phyloP scores from a whole-genome alignment of 257 asterid genomes.

The Salvia hispanica region DNA sequence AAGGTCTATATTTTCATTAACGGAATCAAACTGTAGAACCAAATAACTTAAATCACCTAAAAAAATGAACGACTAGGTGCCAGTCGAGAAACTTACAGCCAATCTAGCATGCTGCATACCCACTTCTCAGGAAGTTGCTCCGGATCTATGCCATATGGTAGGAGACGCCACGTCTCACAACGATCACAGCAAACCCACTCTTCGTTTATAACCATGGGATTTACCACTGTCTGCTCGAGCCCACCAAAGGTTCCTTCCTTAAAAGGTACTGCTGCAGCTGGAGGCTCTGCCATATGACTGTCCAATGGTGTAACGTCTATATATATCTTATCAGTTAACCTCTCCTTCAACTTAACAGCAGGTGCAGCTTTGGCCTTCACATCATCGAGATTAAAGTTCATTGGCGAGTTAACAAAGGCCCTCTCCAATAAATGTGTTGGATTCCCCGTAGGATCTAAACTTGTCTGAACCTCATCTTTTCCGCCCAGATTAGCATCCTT shows the following conservation, averaged over 20 bases:
- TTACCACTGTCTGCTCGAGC: slow-evolving; percentile 7
- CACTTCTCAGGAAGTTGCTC: slow-evolving; percentile 72
- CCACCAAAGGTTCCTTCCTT: too few species aligned
- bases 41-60: slow-evolving; percentile 13
- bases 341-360: slow-evolving; percentile 51
- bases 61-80: slow-evolving; percentile 16
- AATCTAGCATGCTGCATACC: slow-evolving; percentile 80
- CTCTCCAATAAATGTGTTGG: slow-evolving; percentile 40
- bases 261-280: slow-evolving; percentile 37
- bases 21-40: slow-evolving; percentile 2
- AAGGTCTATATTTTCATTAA: slow-evolving; percentile 20
- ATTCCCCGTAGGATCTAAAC: slow-evolving; percentile 37
- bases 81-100: slow-evolving; percentile 81
- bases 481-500: slow-evolving; percentile 39
- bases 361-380: slow-evolving; percentile 39
- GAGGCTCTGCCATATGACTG: slow-evolving; percentile 39
- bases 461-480: slow-evolving; percentile 29
- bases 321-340: slow-evolving; percentile 38
- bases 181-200: slow-evolving; percentile 81
- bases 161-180: slow-evolving; percentile 74
- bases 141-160: slow-evolving; percentile 61
- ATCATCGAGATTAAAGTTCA: background rate
- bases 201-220: slow-evolving; percentile 54
- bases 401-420: slow-evolving; percentile 34
- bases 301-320: slow-evolving; percentile 40